These are phyloP conservation scores for Aspergillus puulaauensis DNA, from an alignment of 2,329 filamentous ascomycete genomes.

Conservation along the genomic window DNA sequence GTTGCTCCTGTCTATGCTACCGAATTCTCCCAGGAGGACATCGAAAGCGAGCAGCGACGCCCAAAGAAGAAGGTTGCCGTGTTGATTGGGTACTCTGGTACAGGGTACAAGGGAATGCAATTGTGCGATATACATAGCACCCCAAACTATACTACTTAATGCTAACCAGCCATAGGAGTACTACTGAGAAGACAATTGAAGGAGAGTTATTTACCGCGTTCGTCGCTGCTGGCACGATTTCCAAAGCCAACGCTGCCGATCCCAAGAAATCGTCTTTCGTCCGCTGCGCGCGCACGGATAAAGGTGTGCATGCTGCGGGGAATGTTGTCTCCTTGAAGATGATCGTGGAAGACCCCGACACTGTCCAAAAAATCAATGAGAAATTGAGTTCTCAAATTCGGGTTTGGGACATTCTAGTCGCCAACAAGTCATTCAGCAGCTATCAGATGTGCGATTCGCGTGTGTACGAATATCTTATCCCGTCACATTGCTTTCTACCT, in stretches of 20 bases:
- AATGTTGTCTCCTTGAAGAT: conserved; percentile 95
- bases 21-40: conserved; percentile 73
- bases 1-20: conserved; percentile 54
- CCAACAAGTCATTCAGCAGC: conserved; percentile 87
- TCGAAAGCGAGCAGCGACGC: conserved; percentile 78
- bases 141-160: neutral
- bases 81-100: conserved; percentile 91
- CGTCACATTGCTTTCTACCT: conserved; percentile 86
- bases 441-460: conserved; percentile 93
- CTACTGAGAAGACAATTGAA: conserved; percentile 85
- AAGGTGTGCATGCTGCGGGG: conserved; percentile 93
- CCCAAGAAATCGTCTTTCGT: conserved; percentile 95
- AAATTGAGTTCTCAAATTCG: conserved; percentile 84
- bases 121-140: conserved; percentile 50
- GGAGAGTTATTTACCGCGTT: conserved; percentile 92
- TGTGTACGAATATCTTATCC: conserved; percentile 97
- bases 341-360: conserved; percentile 86
- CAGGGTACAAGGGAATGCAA: conserved; percentile 97
- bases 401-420: conserved; percentile 89
- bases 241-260: conserved; percentile 94
- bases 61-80: conserved; percentile 98
- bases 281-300: conserved; percentile 92
- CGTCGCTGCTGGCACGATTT: conserved; percentile 86
- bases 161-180: conserved; percentile 37
- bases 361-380: conserved; percentile 88